Evolutionary conservation across 2,329 filamentous ascomycete species (phyloP).

Genomic region (Tolypocladium nubicola): DNA sequence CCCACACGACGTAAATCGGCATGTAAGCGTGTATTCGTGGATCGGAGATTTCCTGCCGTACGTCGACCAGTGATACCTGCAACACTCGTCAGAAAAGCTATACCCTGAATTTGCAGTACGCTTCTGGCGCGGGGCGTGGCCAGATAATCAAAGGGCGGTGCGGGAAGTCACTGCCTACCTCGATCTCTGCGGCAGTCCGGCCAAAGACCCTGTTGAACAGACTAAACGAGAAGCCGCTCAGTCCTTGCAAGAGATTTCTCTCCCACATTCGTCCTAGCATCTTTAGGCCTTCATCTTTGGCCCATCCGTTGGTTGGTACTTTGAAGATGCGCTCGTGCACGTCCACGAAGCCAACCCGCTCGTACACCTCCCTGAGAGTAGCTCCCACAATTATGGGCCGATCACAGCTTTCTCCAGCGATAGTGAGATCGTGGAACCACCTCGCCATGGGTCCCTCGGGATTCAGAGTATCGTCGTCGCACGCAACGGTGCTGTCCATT

Average conservation of each 20-base stretch:
- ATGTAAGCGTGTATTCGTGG: constrained; percentile 36
- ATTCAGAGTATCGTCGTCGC: constrained; percentile 35
- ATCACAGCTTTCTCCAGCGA: constrained; percentile 24
- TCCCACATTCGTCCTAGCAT: constrained; percentile 35
- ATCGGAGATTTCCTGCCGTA: constrained; percentile 36
- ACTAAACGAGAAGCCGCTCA: constrained; percentile 33
- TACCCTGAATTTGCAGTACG: background rate
- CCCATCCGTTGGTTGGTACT: constrained; percentile 44
- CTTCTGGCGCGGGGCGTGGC: background rate
- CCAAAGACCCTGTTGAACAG: constrained; percentile 30
- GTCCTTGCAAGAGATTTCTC: constrained; percentile 27
- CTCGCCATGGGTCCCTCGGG: constrained; percentile 23
- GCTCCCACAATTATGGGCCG: constrained; percentile 26
- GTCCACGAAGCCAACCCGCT: constrained; percentile 43
- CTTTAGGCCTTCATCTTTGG: constrained; percentile 32
- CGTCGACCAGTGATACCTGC: constrained; percentile 37
- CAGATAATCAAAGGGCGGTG: background rate
- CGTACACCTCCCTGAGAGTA: constrained; percentile 24
- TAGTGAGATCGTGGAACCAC: constrained; percentile 29
- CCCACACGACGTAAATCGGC: constrained; percentile 38
- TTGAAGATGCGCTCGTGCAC: constrained; percentile 41
- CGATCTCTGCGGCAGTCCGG: constrained; percentile 33
- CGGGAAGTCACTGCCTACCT: constrained; percentile 22
- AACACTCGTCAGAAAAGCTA: background rate
- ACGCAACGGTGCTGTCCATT: constrained; percentile 22